Base-by-base conservation (phyloP, 768 basidiomycete genomes). In the Punctularia strigosozonata region DNA sequence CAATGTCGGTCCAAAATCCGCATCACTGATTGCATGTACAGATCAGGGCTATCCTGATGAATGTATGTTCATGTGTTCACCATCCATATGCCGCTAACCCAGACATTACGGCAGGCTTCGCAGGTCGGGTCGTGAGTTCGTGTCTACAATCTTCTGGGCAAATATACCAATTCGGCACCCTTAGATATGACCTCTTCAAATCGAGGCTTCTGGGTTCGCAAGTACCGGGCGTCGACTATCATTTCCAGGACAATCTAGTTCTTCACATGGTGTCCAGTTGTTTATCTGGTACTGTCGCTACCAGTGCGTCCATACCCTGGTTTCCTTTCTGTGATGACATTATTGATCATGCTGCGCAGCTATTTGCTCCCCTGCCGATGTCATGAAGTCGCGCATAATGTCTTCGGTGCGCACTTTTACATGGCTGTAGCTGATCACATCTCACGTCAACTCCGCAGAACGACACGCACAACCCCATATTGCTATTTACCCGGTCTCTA, bases 111-210 rank as follows among this genome's bases (percentile, higher is more conserved):
- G 25, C 44, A 86, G 83, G 71, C 70, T 23, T 86, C 84, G 17
- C 84, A 87, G 71, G 79, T 86, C 33, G 80, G 77, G 62, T 86
- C 84, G 84, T 86, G 57, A 64, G 84, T 69, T 13, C 8, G 8
- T 12, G 6, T 26, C 6, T 34, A 22, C 20, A 25, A 28, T 35
- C 17, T 6, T 6, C 34, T 23, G 10, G 19, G 18, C 23, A 23
- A 6, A 40, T 43, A 15, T 42, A 45, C 39, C n/a, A n/a, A n/a
- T n/a, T n/a, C n/a, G n/a, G 45, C 13, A 12, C 10, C 43, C 38
- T 25, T 46, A 87, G 84, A 31, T 87, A 87, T 51, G 84, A 87
- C 56, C 76, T 71, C 52, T 77, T 85, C 66, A 87, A 87, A 55
- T 50, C 66, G 13, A 62, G 59, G 7, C 54, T 86, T 18, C 60